Evolutionary conservation across 2,329 filamentous ascomycete genomes (phyloP).

Genomic region (Piedraia hortae): DNA sequence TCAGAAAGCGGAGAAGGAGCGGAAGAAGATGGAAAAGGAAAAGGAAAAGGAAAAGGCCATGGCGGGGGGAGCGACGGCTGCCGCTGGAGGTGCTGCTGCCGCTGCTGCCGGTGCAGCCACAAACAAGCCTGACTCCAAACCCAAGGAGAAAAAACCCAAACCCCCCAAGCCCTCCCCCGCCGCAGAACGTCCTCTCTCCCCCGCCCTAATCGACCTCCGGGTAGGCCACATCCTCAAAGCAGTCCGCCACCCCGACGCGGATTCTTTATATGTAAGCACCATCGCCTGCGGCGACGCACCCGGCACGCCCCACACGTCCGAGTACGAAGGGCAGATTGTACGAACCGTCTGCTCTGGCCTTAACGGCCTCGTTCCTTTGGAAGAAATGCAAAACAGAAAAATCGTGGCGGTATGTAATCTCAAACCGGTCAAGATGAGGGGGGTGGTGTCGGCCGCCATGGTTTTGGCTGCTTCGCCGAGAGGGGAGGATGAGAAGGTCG

Average conservation of each 20-base stretch:
- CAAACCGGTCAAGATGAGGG: constrained; percentile 97
- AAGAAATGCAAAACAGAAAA: constrained; percentile 90
- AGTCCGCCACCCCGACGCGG: constrained; percentile 82
- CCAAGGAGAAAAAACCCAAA: constrained; percentile 62
- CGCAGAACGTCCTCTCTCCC: constrained; percentile 49
- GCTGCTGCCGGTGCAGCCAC: constrained; percentile 18
- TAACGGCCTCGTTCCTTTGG: constrained; percentile 73
- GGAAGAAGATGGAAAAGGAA: constrained; percentile 86
- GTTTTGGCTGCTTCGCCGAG: constrained; percentile 82
- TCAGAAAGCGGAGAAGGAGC: constrained; percentile 85
- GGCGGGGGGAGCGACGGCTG: constrained; percentile 21
- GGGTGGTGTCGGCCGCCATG: constrained; percentile 60
- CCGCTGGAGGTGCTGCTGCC: constrained; percentile 15
- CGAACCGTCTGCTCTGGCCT: constrained; percentile 92
- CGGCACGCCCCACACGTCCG: constrained; percentile 64
- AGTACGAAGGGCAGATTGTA: constrained; percentile 74
- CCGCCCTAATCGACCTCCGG: constrained; percentile 71
- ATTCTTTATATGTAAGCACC: constrained; percentile 83
- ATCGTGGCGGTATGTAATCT: constrained; percentile 91
- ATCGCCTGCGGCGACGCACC: constrained; percentile 79
- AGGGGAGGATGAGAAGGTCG: constrained; percentile 59
- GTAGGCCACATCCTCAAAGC: constrained; percentile 96
- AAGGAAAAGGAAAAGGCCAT: constrained; percentile 43
- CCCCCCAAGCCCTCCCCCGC: constrained; percentile 30
- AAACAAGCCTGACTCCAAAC: constrained; percentile 18